Evolutionary conservation across 2,329 filamentous ascomycete genomes (phyloP), one percentile per base, ranked within the genome.

Genomic region (Talaromyces islandicus): DNA sequence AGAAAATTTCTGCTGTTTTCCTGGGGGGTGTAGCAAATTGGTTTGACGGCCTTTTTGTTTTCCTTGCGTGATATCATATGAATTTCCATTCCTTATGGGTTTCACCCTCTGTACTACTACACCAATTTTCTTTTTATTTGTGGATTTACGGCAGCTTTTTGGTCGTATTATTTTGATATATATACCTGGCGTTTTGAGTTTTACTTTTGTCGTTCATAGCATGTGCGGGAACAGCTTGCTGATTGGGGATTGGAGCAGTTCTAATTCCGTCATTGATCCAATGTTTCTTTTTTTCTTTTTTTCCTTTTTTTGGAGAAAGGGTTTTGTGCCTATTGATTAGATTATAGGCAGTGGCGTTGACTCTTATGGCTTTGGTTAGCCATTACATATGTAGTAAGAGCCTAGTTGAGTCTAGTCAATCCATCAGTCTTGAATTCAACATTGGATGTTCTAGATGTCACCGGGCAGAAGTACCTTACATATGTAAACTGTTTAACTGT

Each of bases 161-260:
- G 43, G 19, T 46, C 43, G 43, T 21, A 46, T 46, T 17, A 4
- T 46, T n/a, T n/a, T 46, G 43, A 24, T 46, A 46, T 46, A 46
- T 46, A 46, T 46, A 46, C 43, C 43, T 46, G 43, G 43, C 43
- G 43, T 46, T 46, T 5, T 46, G 43, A 24, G 43, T 46, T 3
- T 46, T 41, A 14, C 7, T 41, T 46, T 21, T 46, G 10, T 46
- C 19, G 43, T 46, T 46, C 43, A 46, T 46, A 46, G 43, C 43
- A 46, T 46, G 43, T 46, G 43, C 43, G 43, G 43, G 43, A 24
- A 46, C 21, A 46, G n/a, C 43, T 46, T 46, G 43, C 43, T 46
- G 43, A 46, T 21, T 46, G 24, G 43, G 43, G 43, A 46, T 46
- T 46, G 19, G 43, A 46, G 43, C 63, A 55, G 60, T 43, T 52